Conservation (phyloP, 2,329 filamentous ascomycete species). For the Alternaria consortialis region DNA sequence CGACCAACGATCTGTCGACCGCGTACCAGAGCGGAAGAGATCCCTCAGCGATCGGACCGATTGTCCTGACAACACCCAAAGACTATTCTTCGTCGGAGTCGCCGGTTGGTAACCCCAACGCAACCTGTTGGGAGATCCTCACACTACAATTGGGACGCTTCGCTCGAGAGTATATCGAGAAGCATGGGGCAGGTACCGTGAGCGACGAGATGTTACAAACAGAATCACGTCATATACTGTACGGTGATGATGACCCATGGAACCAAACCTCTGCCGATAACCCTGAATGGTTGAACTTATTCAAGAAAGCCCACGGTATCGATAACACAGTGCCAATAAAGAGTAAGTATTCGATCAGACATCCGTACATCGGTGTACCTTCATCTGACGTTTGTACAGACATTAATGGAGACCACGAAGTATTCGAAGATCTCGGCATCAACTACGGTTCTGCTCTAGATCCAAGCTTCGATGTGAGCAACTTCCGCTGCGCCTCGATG, state of each 20-base stretch:
- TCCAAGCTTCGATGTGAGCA: conserved; percentile 40
- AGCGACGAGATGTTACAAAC: conserved; percentile 61
- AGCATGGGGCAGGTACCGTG: conserved; percentile 48
- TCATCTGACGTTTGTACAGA: conserved; percentile 8
- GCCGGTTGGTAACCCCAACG: conserved; percentile 28
- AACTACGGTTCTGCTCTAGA: conserved; percentile 33
- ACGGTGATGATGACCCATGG: conserved; percentile 60
- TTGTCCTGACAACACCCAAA: conserved; percentile 27
- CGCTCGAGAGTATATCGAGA: conserved; percentile 51
- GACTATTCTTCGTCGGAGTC: conserved; percentile 22
- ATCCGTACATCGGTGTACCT: background rate
- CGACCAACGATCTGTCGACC: conserved; percentile 22
- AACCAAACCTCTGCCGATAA: conserved; percentile 54
- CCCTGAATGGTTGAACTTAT: conserved; percentile 58
- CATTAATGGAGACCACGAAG: conserved; percentile 32
- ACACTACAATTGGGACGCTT: conserved; percentile 58
- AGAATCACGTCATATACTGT: conserved; percentile 59
- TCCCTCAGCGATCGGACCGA: conserved; percentile 26
- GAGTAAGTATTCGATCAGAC: conserved; percentile 7
- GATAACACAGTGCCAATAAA: conserved; percentile 16
- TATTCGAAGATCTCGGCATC: conserved; percentile 48
- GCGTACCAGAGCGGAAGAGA: conserved; percentile 27
- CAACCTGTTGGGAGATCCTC: conserved; percentile 61
- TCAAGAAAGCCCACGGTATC: conserved; percentile 60
- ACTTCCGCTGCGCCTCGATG: conserved; percentile 31